These are phyloP conservation scores for Citrullus amarus DNA, from an alignment of 306 rosid genomes.

Conservation along the genomic window DNA sequence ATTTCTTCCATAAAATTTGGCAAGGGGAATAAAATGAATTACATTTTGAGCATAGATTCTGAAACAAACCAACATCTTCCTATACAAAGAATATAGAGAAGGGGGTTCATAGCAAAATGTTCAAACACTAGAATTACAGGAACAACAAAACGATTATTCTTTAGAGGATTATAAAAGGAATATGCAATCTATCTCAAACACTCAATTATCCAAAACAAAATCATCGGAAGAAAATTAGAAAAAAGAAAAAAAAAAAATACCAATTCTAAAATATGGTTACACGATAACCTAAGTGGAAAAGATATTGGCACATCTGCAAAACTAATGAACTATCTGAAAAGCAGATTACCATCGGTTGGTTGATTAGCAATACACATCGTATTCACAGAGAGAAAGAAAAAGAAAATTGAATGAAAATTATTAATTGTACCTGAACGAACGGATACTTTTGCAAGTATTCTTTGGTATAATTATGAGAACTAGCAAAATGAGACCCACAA, in stretches of 20 bases:
- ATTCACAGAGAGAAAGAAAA: neutral
- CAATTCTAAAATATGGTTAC: neutral
- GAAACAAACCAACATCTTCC: neutral
- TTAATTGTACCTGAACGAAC: constrained; percentile 39
- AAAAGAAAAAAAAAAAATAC: neutral
- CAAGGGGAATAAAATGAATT: no score
- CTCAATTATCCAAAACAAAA: neutral
- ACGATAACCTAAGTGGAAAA: neutral
- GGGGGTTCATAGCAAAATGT: neutral
- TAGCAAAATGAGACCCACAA: constrained; percentile 55
- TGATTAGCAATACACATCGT: neutral
- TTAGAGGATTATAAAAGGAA: neutral
- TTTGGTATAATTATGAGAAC: constrained; percentile 49
- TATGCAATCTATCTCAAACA: neutral
- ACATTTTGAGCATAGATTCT: neutral
- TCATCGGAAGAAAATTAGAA: neutral
- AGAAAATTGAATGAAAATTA: neutral
- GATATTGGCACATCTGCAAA: neutral
- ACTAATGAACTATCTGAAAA: neutral
- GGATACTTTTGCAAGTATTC: constrained; percentile 51
- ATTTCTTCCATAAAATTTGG: no score
- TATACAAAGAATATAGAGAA: neutral
- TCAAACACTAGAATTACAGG: neutral
- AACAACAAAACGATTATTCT: neutral
- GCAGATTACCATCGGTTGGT: neutral